Evolutionary conservation across 306 rosid species (phyloP).

Genomic region (Malus domestica): ASM211411v1 NC_041797.1:3349501-3350000

Average conservation of each 20-base stretch:
- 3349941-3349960: conserved; percentile 81
- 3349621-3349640: conserved; percentile 23
- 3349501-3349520: conserved; percentile 10
- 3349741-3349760: conserved; percentile 30
- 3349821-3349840: conserved; percentile 38
- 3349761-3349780: conserved; percentile 16
- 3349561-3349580: conserved; percentile 25
- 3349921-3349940: conserved; percentile 61
- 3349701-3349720: conserved; percentile 13
- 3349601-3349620: conserved; percentile 1
- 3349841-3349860: conserved; percentile 36
- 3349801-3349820: conserved; percentile 27
- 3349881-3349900: conserved; percentile 44
- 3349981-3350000: neutral
- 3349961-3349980: conserved; percentile 80
- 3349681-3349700: conserved; percentile 26
- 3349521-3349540: conserved; percentile 31
- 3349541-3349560: conserved; percentile 37
- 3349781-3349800: conserved; percentile 26
- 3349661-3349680: conserved; percentile 40
- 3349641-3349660: conserved; percentile 25
- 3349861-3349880: conserved; percentile 30
- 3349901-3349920: conserved; percentile 58
- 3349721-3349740: conserved; percentile 31
- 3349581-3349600: conserved; percentile 38